Evolutionary conservation across 2,329 filamentous ascomycete genomes (phyloP).

Genomic region (Raffaelea albimanens): DNA sequence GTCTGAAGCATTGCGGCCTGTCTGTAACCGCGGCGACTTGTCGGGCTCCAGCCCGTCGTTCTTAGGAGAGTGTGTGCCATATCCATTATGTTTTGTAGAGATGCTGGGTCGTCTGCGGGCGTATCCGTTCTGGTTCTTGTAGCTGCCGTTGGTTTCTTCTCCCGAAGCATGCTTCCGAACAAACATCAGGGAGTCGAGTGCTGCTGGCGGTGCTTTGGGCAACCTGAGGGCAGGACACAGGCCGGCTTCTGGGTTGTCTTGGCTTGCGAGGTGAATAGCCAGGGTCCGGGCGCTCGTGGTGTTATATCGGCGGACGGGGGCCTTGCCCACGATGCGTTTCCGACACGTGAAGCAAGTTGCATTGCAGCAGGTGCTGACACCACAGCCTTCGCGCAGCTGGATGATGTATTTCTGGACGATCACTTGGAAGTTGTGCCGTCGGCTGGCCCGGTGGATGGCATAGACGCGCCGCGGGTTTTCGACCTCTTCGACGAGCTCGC

Average conservation of each 20-base stretch:
- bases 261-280: slow-evolving; percentile 70
- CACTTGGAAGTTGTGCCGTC: slow-evolving; percentile 55
- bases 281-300: slow-evolving; percentile 72
- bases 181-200: slow-evolving; percentile 39
- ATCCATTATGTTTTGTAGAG: background rate
- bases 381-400: slow-evolving; percentile 77
- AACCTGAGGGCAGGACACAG: slow-evolving; percentile 50
- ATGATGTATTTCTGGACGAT: slow-evolving; percentile 64
- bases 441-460: slow-evolving; percentile 48
- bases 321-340: slow-evolving; percentile 54
- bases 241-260: slow-evolving; percentile 63
- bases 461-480: slow-evolving; percentile 54
- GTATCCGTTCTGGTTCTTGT: background rate
- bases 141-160: slow-evolving; percentile 5
- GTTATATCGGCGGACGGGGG: slow-evolving; percentile 69
- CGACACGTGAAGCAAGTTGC: slow-evolving; percentile 75
- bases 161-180: slow-evolving; percentile 21
- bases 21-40: no score
- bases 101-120: background rate
- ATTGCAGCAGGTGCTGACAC: slow-evolving; percentile 56
- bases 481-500: slow-evolving; percentile 44
- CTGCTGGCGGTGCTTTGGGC: slow-evolving; percentile 32
- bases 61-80: background rate
- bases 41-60: no score
- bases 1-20: no score